A percentile compares a stretch with the other conserved stretches of the same genome.
Conservation (phyloP, 306 rosid genomes). For the Vachellia collinsii region DNA sequence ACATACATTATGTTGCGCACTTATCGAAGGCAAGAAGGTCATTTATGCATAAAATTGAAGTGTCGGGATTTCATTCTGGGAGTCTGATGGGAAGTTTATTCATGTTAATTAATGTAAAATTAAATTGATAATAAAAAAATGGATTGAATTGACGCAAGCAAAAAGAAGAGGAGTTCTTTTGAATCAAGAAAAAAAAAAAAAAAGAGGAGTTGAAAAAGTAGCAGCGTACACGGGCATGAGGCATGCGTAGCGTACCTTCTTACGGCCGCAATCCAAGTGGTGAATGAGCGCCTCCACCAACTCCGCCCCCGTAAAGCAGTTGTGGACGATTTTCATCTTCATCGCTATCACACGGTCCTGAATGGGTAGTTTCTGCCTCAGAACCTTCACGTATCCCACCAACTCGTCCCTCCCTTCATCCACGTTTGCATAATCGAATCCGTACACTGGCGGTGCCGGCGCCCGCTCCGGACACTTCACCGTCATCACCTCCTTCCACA, state of each 20-base stretch:
- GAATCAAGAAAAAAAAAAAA: background rate
- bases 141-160: background rate
- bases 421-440: conserved; percentile 55
- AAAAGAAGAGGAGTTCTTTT: too few species aligned
- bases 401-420: conserved; percentile 61
- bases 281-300: conserved; percentile 67
- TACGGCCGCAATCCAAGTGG: conserved; percentile 71
- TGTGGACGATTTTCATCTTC: conserved; percentile 84
- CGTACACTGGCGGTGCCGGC: conserved; percentile 74
- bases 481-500: conserved; percentile 59
- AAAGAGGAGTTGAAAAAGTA: background rate
- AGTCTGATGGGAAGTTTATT: too few species aligned
- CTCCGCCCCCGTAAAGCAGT: conserved; percentile 78
- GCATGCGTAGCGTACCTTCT: conserved; percentile 60
- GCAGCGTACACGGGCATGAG: too few species aligned
- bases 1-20: background rate
- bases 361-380: conserved; percentile 69
- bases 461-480: conserved; percentile 58
- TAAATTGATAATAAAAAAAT: background rate
- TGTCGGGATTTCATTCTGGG: background rate
- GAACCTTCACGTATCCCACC: conserved; percentile 50
- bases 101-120: background rate
- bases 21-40: background rate
- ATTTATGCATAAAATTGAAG: background rate
- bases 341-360: conserved; percentile 79